Base-by-base conservation (phyloP, 2,329 filamentous ascomycete genomes). In the Alternaria panax region DNA sequence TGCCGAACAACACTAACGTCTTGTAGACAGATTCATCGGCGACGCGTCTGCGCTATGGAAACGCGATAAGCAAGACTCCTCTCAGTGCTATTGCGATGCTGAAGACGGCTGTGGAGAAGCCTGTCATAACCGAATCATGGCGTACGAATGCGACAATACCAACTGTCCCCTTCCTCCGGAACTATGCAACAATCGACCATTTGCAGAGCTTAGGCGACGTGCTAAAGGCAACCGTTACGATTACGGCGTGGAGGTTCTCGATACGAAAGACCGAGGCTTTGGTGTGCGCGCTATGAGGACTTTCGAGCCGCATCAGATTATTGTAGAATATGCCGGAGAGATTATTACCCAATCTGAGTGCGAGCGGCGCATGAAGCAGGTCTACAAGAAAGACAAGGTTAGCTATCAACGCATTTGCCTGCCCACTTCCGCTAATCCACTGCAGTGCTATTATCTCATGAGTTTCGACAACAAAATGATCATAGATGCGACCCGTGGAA, bases 391-490 rank as follows among this genome's bases (percentile, higher is more conserved):
- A 75, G 96, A 97, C 70, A 90, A 95, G 80, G 93, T 96, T 77
- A 78, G 87, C 25, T 32, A 22, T 2, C 18, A 38, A 66, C 51
- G 11, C 40, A 32, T 16, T 27, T 25, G 11, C 18, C 34, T 11
- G 30, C 20, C 24, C 5, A 28, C 12, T 7, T n/a, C 25, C 36
- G 54, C 71, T 76, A 51, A 76, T 65, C 18, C 41, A 2, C 53
- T 42, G 20, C 68, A 97, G 92, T 97, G 93, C 79, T 98, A 97
- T 79, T 99, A 99, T 78, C 84, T 99, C 50, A 99, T 99, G 95
- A 93, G 92, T 56, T 97, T 98, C 75, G 93, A 98, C 75, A 93
- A 97, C 78, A 95, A 96, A 78, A 95, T 98, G 88, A 96, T 98
- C 71, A 96, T 99, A 66, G 95, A 99, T 81, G 95, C 94, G 32